phyloP scores from a whole-genome alignment of 163 green algal genomes.

The Chlorella variabilis region DNA sequence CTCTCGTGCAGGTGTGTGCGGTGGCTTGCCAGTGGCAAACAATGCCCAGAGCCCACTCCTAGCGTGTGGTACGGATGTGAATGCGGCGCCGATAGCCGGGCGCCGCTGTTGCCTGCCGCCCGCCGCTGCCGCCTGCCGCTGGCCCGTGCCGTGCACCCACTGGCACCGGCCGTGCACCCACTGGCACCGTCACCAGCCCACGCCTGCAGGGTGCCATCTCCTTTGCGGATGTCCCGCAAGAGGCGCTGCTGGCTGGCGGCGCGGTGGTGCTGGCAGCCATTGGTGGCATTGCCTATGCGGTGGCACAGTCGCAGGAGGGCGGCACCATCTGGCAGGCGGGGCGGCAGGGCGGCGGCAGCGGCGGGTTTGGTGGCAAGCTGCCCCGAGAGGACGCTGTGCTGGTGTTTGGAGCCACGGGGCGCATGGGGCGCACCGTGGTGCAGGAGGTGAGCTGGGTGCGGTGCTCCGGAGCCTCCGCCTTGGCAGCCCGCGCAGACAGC shows the following conservation, averaged over 20 bases:
- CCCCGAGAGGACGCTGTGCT: slow-evolving; percentile 76
- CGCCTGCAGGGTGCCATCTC: slow-evolving; percentile 1
- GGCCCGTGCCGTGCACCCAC: too few relatives aligned
- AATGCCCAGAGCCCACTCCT: too few relatives aligned
- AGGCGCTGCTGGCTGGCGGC: slow-evolving; percentile 20
- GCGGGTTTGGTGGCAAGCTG: background rate
- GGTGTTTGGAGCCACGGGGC: slow-evolving; percentile 81
- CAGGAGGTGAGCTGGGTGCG: slow-evolving; percentile 58
- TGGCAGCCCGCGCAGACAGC: too few relatives aligned
- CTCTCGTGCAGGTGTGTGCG: background rate
- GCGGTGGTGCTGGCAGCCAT: slow-evolving; percentile 1
- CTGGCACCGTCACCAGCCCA: background rate
- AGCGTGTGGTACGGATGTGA: too few relatives aligned
- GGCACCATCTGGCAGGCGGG: slow-evolving; percentile 1
- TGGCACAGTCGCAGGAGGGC: background rate
- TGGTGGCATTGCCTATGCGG: slow-evolving; percentile 17
- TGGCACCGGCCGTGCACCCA: too few relatives aligned
- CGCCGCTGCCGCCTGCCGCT: background rate
- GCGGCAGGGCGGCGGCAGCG: too few relatives aligned
- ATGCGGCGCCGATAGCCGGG: too few relatives aligned
- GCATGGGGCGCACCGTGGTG: slow-evolving; percentile 71
- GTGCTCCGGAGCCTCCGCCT: too few relatives aligned
- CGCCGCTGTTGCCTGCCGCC: too few relatives aligned
- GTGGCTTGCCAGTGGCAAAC: too few relatives aligned
- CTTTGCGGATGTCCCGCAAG: background rate